phyloP scores from a whole-genome alignment of 176 grass and related monocot genomes.

The Ensete glaucum region DNA sequence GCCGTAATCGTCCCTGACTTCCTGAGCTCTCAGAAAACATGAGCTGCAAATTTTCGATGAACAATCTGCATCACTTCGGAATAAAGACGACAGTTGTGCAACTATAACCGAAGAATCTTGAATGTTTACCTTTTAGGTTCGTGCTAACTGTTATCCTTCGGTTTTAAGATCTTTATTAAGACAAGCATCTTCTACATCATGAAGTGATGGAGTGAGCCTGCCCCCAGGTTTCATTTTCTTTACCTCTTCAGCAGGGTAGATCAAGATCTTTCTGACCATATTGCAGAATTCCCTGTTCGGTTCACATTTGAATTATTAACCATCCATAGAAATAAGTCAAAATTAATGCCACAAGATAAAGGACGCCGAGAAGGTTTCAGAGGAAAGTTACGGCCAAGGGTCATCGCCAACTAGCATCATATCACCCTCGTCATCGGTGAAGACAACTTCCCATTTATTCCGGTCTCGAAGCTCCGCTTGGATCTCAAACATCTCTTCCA shows the following conservation, averaged over 20 bases:
- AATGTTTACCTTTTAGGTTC: too few species aligned
- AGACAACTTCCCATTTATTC: conserved; percentile 15
- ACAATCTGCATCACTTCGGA: too few species aligned
- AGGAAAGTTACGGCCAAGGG: conserved; percentile 1
- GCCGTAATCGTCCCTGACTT: too few species aligned
- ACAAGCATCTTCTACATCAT: background rate
- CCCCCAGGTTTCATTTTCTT: conserved; percentile 27
- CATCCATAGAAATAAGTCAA: background rate
- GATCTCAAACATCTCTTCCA: conserved; percentile 20
- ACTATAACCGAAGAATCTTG: too few species aligned
- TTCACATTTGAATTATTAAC: background rate
- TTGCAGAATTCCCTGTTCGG: conserved; percentile 45
- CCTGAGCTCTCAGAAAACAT: too few species aligned
- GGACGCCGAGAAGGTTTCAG: background rate
- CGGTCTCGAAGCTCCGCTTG: conserved; percentile 5
- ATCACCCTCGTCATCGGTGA: conserved; percentile 20
- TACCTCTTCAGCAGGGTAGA: conserved; percentile 35
- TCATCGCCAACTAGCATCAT: conserved; percentile 22
- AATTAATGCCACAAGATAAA: background rate
- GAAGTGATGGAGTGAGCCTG: background rate
- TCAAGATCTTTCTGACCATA: conserved; percentile 49
- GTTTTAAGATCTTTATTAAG: background rate
- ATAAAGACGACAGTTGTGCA: too few species aligned
- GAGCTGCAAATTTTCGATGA: too few species aligned
- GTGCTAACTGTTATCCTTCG: background rate